Evolutionary conservation across 2,329 filamentous ascomycete species (phyloP), one percentile per base, ranked within the genome.

Genomic region (Hawksworthiomyces lignivorus): DNA sequence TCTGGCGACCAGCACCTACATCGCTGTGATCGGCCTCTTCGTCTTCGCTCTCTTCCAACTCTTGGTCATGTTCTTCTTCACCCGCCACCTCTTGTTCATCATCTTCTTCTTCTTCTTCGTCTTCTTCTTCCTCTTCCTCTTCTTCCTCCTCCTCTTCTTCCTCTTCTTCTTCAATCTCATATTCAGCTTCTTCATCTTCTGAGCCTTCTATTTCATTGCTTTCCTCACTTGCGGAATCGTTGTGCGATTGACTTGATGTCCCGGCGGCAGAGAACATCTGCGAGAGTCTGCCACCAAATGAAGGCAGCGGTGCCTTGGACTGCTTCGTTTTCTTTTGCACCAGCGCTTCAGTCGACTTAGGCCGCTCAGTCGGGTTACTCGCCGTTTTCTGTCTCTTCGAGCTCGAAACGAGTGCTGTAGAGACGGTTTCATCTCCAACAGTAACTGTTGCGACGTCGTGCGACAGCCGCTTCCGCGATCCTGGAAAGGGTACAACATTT

Each of bases 371-470:
- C 9, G 18, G 18, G 14, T 11, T 19, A n/a, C 7, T 31, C 10
- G 67, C 64, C 31, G 62, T 59, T 35, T 63, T 62, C 43, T 59
- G 63, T 44, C 61, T 69, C 48, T 76, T 75, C 4, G 67, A 55
- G 37, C 73, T 67, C 37, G 68, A 73, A 2, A 82, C 82, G 50
- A 87, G 71, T 24, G 78, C 70, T 17, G 79, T 80, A 0, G 76
- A 82, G 5, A 79, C 70, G 0, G 80, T 86, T 34, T 71, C 73
- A 47, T 80, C 70, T 2, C 84, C 85, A 41, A 90, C 77, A 0
- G 82, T 88, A 36, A 90, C 84, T 2, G 82, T 86, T 17, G 84
- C 84, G 39, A 81, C 65, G 52, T 86, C 80, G 21, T 72, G 63
- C 1, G 74, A 72, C 2, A 72, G 64, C 26, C 82, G 72, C 54